These are phyloP conservation scores for Fusarium napiforme DNA, from an alignment of 2,329 filamentous ascomycete species.

Conservation along the genomic window DNA sequence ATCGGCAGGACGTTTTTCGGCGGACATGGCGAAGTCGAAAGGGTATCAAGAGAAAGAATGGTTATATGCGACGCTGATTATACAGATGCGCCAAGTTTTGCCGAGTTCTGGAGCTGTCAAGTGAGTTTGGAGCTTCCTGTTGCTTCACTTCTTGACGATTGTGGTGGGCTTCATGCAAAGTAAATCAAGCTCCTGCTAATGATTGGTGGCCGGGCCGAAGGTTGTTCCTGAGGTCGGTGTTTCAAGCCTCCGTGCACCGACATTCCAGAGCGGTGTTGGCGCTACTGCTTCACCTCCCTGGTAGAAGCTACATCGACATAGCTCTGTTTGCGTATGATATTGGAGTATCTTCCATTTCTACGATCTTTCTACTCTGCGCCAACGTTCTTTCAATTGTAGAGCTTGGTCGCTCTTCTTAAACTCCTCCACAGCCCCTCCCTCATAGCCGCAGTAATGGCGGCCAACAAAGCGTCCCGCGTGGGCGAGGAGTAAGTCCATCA, in stretches of 20 bases:
- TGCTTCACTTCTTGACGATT: slow-evolving; percentile 17
- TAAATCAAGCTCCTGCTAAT: slow-evolving; percentile 32
- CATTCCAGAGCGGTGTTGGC: slow-evolving; percentile 36
- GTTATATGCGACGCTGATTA: slow-evolving; percentile 17
- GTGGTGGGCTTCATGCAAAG: slow-evolving; percentile 34
- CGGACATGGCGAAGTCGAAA: slow-evolving; percentile 71
- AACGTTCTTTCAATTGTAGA: background rate
- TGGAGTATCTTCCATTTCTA: background rate
- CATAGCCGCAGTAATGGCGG: slow-evolving; percentile 59
- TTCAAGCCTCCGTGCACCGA: slow-evolving; percentile 41
- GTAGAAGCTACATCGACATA: slow-evolving; percentile 12
- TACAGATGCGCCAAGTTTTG: slow-evolving; percentile 9
- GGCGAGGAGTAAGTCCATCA: slow-evolving; percentile 67
- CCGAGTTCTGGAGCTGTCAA: slow-evolving; percentile 11
- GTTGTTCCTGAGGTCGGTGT: slow-evolving; percentile 48
- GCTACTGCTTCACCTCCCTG: slow-evolving; percentile 29
- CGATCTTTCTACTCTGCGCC: background rate
- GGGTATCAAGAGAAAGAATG: background rate
- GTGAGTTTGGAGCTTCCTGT: slow-evolving; percentile 26
- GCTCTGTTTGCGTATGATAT: background rate
- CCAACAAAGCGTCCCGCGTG: slow-evolving; percentile 69
- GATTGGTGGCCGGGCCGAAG: slow-evolving; percentile 50
- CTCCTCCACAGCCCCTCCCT: background rate
- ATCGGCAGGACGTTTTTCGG: slow-evolving; percentile 91
- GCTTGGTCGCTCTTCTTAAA: background rate